Evolutionary conservation across 75 land plant genomes (phyloP).

Genomic region (Selaginella tamariscina): DNA sequence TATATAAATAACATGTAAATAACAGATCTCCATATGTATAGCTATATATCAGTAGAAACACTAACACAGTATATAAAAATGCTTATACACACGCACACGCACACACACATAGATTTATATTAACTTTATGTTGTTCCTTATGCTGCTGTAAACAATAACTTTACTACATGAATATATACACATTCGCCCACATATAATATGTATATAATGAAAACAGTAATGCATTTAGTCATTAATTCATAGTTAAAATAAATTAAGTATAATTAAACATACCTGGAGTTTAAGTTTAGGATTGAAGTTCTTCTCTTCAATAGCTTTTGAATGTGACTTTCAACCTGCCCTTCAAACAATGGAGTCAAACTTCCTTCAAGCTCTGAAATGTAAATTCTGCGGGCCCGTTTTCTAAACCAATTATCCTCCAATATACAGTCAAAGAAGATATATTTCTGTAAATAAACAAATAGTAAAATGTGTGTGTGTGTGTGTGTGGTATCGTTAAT

Average conservation of each 20-base stretch:
- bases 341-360: neutral
- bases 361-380: constrained; percentile 9
- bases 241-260: too few relatives aligned
- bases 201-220: neutral
- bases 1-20: too few relatives aligned
- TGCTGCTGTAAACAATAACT: too few relatives aligned
- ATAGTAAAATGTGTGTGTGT: neutral
- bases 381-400: constrained; percentile 18
- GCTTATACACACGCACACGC: too few relatives aligned
- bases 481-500: neutral
- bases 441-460: constrained; percentile 15
- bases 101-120: too few relatives aligned
- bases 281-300: constrained; percentile 16
- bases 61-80: too few relatives aligned
- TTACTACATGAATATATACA: too few relatives aligned
- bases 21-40: too few relatives aligned
- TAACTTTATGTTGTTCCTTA: too few relatives aligned
- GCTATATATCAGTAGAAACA: too few relatives aligned
- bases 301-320: constrained; percentile 18
- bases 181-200: neutral
- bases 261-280: constrained; percentile 10
- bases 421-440: constrained; percentile 15
- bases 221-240: neutral
- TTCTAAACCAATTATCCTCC: constrained; percentile 25
- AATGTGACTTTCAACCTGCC: constrained; percentile 13